Base-by-base conservation (phyloP, 331 rosid species). In the Acacia concinna region DNA sequence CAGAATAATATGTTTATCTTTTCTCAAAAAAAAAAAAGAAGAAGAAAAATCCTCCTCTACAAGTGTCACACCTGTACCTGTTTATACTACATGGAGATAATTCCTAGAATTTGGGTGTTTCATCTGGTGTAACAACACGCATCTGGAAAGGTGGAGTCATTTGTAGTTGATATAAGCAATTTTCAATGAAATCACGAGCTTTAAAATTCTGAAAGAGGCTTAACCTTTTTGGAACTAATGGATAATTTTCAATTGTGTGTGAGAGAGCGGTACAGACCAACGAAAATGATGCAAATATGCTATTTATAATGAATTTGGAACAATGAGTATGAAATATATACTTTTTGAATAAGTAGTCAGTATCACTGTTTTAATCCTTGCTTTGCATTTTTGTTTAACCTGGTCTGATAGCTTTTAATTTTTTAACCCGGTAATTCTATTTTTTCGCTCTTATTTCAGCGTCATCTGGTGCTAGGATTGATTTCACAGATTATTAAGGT, bases 401-500 rank as follows among this genome's bases (percentile, higher is more conserved):
- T 37, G 65, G n/a, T 75, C 80, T 79, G 37, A 62, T 46, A 52
- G 34, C 49, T 43, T 68, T 43, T 14, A 23, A 2, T 54, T 56
- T 49, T 49, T 49, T 20, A 49, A 10, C 57, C 49, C 74, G 13
- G 30, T 41, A 69, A 69, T 43, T 69, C 37, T 25, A 12, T 17
- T 40, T 82, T 52, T 60, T 54, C 7, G 18, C 12, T 71, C 86
- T 49, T 64, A 69, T 87, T 89, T 80, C 99, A 96, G 99, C 96
- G 99, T 63, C 99, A 96, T 88, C 93, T 96, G 68, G 97, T 96
- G 46, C 94, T 96, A 43, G 99, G 99, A 65, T 64, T 96, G 89
- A 96, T 96, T 79, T 93, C 99, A 66, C 99, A 96, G 83, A 93
- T 96, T 47, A 96, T 96, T 59, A 96, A 96, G 99, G 99, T 93